phyloP scores from a whole-genome alignment of 768 basidiomycete genomes.

The Rhodotorula toruloides region DNA sequence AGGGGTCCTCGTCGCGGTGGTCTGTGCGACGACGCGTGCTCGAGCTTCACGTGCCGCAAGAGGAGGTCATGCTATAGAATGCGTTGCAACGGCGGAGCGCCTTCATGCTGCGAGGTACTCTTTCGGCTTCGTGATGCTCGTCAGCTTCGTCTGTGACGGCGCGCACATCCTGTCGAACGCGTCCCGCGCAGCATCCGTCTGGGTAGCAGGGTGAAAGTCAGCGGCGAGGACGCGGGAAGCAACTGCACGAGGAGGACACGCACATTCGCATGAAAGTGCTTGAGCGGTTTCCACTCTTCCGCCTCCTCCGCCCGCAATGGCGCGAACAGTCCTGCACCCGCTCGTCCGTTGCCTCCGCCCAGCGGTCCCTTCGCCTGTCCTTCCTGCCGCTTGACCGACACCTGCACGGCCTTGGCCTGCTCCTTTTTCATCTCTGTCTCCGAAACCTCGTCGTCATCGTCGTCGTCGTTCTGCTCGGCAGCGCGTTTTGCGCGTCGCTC shows the following conservation, averaged over 20 bases:
- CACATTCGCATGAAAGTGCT: constrained; percentile 37
- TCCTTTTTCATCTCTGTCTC: constrained; percentile 38
- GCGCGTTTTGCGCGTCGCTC: constrained; percentile 33
- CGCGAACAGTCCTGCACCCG: constrained; percentile 30
- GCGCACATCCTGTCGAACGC: constrained; percentile 24
- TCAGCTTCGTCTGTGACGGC: constrained; percentile 10
- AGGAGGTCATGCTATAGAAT: too few species aligned
- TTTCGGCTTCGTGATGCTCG: constrained; percentile 24
- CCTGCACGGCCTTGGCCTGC: constrained; percentile 37
- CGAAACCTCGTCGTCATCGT: constrained; percentile 39
- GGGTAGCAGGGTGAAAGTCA: neutral
- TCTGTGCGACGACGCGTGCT: too few species aligned
- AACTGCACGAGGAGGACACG: constrained; percentile 6
- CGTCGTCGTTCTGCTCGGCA: constrained; percentile 26
- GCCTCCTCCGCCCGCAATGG: constrained; percentile 32
- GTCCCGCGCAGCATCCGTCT: constrained; percentile 22
- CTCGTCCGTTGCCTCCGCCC: constrained; percentile 18
- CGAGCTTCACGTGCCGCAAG: too few species aligned
- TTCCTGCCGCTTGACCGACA: constrained; percentile 27
- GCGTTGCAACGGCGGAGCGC: too few species aligned
- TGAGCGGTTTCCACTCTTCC: constrained; percentile 33
- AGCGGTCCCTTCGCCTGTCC: constrained; percentile 12
- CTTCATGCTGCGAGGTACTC: constrained; percentile 16
- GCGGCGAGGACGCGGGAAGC: too few species aligned
- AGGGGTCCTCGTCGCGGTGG: too few species aligned